Evolutionary conservation across 768 basidiomycete species (phyloP).

Genomic region (Lenzites betulinus): DNA sequence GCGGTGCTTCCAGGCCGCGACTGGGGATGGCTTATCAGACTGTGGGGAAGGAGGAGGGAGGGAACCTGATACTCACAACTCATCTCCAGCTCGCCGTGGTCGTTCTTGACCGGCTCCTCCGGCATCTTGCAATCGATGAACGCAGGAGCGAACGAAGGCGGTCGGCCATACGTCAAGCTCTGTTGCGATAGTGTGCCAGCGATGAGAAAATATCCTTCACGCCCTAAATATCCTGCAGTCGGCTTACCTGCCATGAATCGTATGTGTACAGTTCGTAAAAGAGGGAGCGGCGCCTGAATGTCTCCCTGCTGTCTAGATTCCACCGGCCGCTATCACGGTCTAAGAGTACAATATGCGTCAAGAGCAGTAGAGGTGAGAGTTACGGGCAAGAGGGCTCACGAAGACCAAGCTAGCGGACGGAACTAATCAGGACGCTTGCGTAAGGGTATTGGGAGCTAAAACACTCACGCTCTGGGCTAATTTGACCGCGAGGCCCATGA

Average conservation of each 20-base stretch:
- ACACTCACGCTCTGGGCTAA: slow-evolving; percentile 62
- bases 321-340: slow-evolving; percentile 71
- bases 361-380: background rate
- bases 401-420: slow-evolving; percentile 54
- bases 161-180: slow-evolving; percentile 73
- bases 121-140: slow-evolving; percentile 57
- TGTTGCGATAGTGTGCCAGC: slow-evolving; percentile 31
- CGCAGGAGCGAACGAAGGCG: slow-evolving; percentile 60
- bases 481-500: slow-evolving; percentile 73
- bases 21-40: slow-evolving; percentile 34
- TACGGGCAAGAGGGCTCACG: slow-evolving; percentile 47
- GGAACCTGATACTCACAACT: slow-evolving; percentile 46
- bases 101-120: slow-evolving; percentile 44
- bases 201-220: background rate
- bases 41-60: background rate
- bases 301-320: slow-evolving; percentile 58
- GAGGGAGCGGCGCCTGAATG: slow-evolving; percentile 57
- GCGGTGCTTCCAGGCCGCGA: slow-evolving; percentile 69
- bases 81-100: slow-evolving; percentile 59
- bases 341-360: slow-evolving; percentile 25
- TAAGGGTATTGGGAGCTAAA: slow-evolving; percentile 18
- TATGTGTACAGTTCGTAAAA: slow-evolving; percentile 70
- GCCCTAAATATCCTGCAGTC: background rate
- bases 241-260: slow-evolving; percentile 67
- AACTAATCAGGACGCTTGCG: slow-evolving; percentile 14